Conservation (phyloP, 2,329 filamentous ascomycete species). For the Botrytis paeoniae region DNA sequence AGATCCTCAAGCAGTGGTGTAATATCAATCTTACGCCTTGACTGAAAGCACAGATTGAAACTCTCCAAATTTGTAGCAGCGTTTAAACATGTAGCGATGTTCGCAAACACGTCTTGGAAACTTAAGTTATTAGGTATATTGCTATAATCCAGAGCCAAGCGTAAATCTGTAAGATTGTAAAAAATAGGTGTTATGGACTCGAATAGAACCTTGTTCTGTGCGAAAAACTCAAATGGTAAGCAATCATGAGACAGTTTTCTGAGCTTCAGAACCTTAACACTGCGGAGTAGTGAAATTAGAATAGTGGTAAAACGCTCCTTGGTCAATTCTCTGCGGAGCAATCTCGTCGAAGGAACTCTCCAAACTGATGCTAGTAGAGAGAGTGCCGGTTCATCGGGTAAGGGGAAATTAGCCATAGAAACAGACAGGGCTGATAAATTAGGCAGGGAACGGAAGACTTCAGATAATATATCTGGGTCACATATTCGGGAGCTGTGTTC, state of each 20-base stretch:
- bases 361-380: slow-evolving; percentile 30
- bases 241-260: slow-evolving; percentile 31
- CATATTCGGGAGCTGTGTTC: slow-evolving; percentile 28
- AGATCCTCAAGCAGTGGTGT: background rate
- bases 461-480: slow-evolving; percentile 22
- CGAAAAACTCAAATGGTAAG: slow-evolving; percentile 36
- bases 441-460: slow-evolving; percentile 25
- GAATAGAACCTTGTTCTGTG: slow-evolving; percentile 24
- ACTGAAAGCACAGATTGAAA: slow-evolving; percentile 26
- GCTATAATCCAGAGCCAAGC: slow-evolving; percentile 28
- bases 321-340: slow-evolving; percentile 27
- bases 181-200: slow-evolving; percentile 24
- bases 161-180: slow-evolving; percentile 24
- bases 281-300: slow-evolving; percentile 19
- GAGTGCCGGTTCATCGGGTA: background rate
- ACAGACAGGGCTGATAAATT: slow-evolving; percentile 23
- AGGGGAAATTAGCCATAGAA: background rate
- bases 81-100: slow-evolving; percentile 25
- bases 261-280: slow-evolving; percentile 15
- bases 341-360: slow-evolving; percentile 31
- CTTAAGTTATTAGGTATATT: slow-evolving; percentile 16
- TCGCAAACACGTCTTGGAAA: slow-evolving; percentile 23
- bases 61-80: slow-evolving; percentile 22
- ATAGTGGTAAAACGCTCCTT: slow-evolving; percentile 30
- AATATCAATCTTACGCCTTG: slow-evolving; percentile 20